These are phyloP conservation scores for Lentinula sp. DNA, from an alignment of 768 basidiomycete genomes.

Conservation along the genomic window DNA sequence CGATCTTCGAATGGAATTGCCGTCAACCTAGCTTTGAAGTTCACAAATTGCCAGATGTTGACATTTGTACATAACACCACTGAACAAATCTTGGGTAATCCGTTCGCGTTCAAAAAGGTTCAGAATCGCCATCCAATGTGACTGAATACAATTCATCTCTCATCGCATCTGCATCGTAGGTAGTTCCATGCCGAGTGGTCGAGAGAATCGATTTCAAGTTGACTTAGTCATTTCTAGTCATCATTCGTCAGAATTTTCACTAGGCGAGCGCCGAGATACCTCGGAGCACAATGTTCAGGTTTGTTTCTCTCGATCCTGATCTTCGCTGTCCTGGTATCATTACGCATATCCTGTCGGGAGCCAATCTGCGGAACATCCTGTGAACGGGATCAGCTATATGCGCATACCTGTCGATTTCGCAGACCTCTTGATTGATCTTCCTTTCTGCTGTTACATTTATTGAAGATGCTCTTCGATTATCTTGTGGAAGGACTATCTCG, in stretches of 20 bases:
- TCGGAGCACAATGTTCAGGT: background rate
- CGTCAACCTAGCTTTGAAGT: background rate
- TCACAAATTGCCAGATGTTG: background rate
- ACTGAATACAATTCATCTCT: background rate
- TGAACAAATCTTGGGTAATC: background rate
- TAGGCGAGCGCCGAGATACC: background rate
- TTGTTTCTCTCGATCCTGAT: background rate
- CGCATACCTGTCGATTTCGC: slow-evolving; percentile 67
- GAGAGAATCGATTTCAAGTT: background rate
- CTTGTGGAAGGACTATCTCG: slow-evolving; percentile 61
- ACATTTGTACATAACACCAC: background rate
- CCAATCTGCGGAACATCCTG: slow-evolving; percentile 64
- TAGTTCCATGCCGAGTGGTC: background rate
- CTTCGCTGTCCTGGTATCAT: slow-evolving; percentile 46
- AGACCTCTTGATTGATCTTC: slow-evolving; percentile 61
- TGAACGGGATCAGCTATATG: slow-evolving; percentile 64
- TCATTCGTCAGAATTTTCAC: background rate
- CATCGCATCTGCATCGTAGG: background rate
- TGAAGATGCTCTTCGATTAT: slow-evolving; percentile 53
- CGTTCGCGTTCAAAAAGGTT: too few species aligned
- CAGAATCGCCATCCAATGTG: too few species aligned
- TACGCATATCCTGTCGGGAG: slow-evolving; percentile 74
- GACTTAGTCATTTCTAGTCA: background rate
- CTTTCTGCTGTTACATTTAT: slow-evolving; percentile 64
- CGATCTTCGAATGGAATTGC: background rate